Evolutionary conservation across 371 early-diverging fungal species (phyloP).

Genomic region (Mortierella sp.): DNA sequence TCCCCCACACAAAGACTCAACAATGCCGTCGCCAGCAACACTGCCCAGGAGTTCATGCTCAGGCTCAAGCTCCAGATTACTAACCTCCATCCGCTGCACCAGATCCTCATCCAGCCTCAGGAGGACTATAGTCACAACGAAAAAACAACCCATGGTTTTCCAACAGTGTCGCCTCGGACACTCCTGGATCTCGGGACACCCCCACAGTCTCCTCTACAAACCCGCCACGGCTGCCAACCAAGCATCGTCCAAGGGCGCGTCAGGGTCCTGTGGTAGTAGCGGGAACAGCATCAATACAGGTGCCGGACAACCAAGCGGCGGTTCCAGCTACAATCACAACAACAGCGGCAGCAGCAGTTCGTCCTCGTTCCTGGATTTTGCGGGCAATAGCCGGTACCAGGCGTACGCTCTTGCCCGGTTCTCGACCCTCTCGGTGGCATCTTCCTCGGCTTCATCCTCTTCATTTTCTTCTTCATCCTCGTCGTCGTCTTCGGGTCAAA

Average conservation of each 20-base stretch:
- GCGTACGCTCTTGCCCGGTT: slow-evolving; percentile 49
- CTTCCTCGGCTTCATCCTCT: slow-evolving; percentile 25
- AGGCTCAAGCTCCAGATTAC: slow-evolving; percentile 21
- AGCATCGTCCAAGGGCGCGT: neutral
- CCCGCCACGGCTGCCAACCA: slow-evolving; percentile 21
- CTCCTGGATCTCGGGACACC: slow-evolving; percentile 58
- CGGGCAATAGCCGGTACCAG: slow-evolving; percentile 52
- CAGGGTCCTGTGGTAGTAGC: neutral
- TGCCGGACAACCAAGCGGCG: neutral
- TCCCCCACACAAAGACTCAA: neutral
- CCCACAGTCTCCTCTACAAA: slow-evolving; percentile 41
- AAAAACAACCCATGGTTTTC: slow-evolving; percentile 18
- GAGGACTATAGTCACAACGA: slow-evolving; percentile 20
- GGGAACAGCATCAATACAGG: slow-evolving; percentile 9
- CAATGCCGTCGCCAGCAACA: slow-evolving; percentile 16
- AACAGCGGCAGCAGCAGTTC: slow-evolving; percentile 10
- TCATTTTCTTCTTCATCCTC: slow-evolving; percentile 7
- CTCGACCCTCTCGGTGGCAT: slow-evolving; percentile 37
- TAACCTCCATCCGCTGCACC: slow-evolving; percentile 19
- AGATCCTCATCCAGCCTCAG: slow-evolving; percentile 10
- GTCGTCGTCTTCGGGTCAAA: neutral
- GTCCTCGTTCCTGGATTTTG: slow-evolving; percentile 46
- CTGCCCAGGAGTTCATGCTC: slow-evolving; percentile 21
- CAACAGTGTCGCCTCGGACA: slow-evolving; percentile 31
- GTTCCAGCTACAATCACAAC: neutral